These are phyloP conservation scores for Starmerella floricola DNA, from an alignment of 805 yeast species.

Conservation along the genomic window DNA sequence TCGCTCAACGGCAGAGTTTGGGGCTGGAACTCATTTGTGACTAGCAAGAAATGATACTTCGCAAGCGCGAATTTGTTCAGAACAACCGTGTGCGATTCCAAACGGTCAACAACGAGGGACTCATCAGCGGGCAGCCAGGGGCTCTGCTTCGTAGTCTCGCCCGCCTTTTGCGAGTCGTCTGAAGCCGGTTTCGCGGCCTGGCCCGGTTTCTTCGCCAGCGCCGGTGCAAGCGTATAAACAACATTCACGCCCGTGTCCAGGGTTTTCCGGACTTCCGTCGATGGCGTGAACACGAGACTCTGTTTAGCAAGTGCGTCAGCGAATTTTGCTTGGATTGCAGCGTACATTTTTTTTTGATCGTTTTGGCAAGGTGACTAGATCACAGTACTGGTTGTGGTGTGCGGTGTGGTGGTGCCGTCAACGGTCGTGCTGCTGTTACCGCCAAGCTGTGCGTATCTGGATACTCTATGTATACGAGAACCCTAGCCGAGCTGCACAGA, in stretches of 20 bases:
- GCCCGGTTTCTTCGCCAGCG: constrained; percentile 29
- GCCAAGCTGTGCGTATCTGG: neutral
- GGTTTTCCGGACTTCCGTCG: constrained; percentile 29
- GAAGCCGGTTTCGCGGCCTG: constrained; percentile 1
- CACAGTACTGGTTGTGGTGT: too few relatives aligned
- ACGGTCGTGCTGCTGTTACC: neutral
- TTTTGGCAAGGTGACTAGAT: too few relatives aligned
- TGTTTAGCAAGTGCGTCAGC: constrained; percentile 38
- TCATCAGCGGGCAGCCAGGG: constrained; percentile 80
- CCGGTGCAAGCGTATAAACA: constrained; percentile 30
- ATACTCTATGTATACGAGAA: neutral
- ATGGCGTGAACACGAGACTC: constrained; percentile 41
- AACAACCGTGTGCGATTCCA: constrained; percentile 47
- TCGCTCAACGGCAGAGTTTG: constrained; percentile 65
- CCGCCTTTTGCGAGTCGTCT: neutral
- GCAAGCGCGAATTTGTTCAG: constrained; percentile 81
- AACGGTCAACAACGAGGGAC: constrained; percentile 48
- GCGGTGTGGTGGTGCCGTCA: neutral
- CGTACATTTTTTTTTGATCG: too few relatives aligned
- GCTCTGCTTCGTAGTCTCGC: constrained; percentile 25
- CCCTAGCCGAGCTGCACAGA: too few relatives aligned
- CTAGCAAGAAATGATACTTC: constrained; percentile 63
- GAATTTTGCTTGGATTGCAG: constrained; percentile 27
- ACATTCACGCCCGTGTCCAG: constrained; percentile 28
- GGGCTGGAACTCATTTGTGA: constrained; percentile 60